phyloP scores from a whole-genome alignment of 805 yeast species.

The Candida boidinii region DNA sequence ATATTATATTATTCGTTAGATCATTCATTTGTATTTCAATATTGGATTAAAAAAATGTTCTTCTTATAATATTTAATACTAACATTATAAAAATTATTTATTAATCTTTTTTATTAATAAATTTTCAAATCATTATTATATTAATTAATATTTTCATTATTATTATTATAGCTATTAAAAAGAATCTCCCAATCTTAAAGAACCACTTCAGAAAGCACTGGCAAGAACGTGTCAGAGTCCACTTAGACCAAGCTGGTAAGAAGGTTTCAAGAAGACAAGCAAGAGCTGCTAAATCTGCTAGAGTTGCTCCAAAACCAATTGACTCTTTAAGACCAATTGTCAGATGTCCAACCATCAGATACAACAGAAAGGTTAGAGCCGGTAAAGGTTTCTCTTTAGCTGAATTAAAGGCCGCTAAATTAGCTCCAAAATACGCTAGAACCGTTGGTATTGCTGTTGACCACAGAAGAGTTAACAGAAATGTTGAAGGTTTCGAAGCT shows the following conservation, averaged over 20 bases:
- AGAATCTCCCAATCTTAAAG: conserved; percentile 98
- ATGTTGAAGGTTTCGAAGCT: conserved; percentile 87
- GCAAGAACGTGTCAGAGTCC: conserved; percentile 99
- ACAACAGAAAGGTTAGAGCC: conserved; percentile 99
- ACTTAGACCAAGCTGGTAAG: conserved; percentile 99
- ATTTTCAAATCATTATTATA: conserved; percentile 1
- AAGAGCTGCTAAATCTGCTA: conserved; percentile 90
- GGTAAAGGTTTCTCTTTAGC: conserved; percentile 99
- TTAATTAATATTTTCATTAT: conserved; percentile 12
- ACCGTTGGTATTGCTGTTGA: conserved; percentile 98
- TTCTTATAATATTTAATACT: too few relatives aligned
- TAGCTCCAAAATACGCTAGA: conserved; percentile 91
- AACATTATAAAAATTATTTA: too few relatives aligned
- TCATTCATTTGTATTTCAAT: too few relatives aligned
- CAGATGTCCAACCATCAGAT: conserved; percentile 96
- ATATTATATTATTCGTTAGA: neutral
- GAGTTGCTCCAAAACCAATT: conserved; percentile 95
- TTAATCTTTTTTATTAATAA: neutral
- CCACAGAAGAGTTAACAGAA: conserved; percentile 99
- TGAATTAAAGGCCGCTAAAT: conserved; percentile 97
- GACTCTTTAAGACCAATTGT: conserved; percentile 96
- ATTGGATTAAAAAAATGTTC: too few relatives aligned
- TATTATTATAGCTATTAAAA: conserved; percentile 73
- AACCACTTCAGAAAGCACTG: conserved; percentile 99
- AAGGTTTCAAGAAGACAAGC: conserved; percentile 94